Evolutionary conservation across 1,284 basidiomycete species (phyloP), one percentile per base, ranked within the genome.

Genomic region (Leccinum fallax): DNA sequence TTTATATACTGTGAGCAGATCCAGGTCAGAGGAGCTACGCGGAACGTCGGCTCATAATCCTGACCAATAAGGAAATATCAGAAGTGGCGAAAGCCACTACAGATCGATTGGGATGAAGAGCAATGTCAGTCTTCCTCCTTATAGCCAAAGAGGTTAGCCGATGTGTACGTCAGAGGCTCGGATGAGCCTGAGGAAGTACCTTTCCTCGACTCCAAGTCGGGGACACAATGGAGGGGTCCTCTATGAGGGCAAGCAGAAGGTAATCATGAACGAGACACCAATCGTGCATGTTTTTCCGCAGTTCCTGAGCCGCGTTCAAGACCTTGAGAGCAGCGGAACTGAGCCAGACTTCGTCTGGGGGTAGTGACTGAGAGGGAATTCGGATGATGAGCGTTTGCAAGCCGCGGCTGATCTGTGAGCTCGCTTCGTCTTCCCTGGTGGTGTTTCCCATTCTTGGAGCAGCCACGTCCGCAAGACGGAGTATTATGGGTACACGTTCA

Each of bases 381-480:
- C 30, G 30, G 30, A 30, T 10, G 30, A 30, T 30, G 30, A 36
- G 36, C 36, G 15, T 36, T 36, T 36, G 36, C 15, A 36, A 36
- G 36, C 36, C 36, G 36, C 36, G 36, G 36, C 36, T 15, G 36
- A 36, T 24, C 4, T 24, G 11, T 3, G 16, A 49, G 68, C 83
- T 65, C 66, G 90, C 93, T 83, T 97, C 95, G 73, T 97, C 95
- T 67, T 94, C 92, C 62, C 95, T 30, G 30, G 30, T 30, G 26
- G 88, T 80, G 9, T 88, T 92, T 13, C 95, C 95, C 70, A 94
- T 79, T 54, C 92, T 84, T 5, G 95, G 95, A 28, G 94, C 89
- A 21, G 84, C 77, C 54, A 96, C 80, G 67, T 95, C 94, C 48
- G 91, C 93, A 55, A 97, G 83, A 77, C 97, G 92, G 54, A 97